Conservation (phyloP, 257 asterid species). For the Solanum sitiens region DNA sequence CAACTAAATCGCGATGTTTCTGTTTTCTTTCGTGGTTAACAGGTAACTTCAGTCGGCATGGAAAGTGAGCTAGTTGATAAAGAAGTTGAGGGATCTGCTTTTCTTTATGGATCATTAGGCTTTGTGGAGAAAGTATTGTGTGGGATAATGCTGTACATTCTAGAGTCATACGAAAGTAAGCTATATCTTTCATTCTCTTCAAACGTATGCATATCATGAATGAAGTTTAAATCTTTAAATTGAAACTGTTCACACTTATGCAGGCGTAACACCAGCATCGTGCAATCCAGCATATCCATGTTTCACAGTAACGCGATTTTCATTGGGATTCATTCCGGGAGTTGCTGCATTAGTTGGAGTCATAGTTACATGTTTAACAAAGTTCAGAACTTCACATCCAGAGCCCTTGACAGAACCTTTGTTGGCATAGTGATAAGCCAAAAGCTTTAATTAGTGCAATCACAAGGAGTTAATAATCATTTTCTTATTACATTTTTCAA, state of each 20-base stretch:
- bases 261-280: background rate
- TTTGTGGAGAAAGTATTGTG: conserved; percentile 68
- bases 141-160: conserved; percentile 14
- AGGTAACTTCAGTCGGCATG: conserved; percentile 86
- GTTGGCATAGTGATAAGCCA: background rate
- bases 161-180: conserved; percentile 34
- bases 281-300: conserved; percentile 1
- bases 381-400: background rate
- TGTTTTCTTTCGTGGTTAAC: background rate
- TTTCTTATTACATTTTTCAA: no score
- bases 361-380: background rate
- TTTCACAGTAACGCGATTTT: conserved; percentile 1
- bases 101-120: conserved; percentile 83
- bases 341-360: background rate
- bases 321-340: conserved; percentile 5
- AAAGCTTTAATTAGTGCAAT: background rate
- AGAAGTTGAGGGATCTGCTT: conserved; percentile 79
- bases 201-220: conserved; percentile 21
- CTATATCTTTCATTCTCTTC: background rate
- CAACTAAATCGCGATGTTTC: background rate
- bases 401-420: background rate
- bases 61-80: conserved; percentile 74
- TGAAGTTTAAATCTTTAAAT: conserved; percentile 8
- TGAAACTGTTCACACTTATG: background rate
- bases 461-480: background rate